These are phyloP conservation scores for Camellia granthamiana DNA, from an alignment of 148 eudicot genomes.

Conservation along the genomic window DNA sequence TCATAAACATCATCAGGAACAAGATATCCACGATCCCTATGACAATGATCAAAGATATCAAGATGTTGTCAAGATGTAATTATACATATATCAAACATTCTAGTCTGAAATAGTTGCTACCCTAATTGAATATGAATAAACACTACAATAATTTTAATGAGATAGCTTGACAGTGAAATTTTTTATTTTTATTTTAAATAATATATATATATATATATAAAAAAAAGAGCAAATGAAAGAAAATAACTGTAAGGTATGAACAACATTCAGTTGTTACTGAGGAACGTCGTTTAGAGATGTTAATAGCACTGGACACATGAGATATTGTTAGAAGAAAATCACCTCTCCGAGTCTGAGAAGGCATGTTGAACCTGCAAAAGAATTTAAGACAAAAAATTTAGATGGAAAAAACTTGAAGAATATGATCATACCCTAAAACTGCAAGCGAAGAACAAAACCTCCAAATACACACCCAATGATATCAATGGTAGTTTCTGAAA, in stretches of 20 bases:
- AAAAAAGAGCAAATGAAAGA: background rate
- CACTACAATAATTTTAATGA: background rate
- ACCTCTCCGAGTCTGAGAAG: slow-evolving; percentile 80
- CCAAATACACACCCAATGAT: background rate
- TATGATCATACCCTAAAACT: background rate
- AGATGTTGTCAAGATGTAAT: background rate
- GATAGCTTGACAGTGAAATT: background rate
- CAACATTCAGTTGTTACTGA: background rate
- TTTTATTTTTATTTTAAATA: too few species aligned
- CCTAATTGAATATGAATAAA: background rate
- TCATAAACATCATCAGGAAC: slow-evolving; percentile 63
- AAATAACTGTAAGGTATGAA: background rate
- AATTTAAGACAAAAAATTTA: slow-evolving; percentile 7
- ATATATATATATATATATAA: too few species aligned
- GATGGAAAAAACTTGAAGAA: background rate
- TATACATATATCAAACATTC: background rate
- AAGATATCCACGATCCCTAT: slow-evolving; percentile 77
- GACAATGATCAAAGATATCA: slow-evolving; percentile 9
- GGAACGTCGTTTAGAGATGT: background rate
- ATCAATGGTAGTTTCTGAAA: background rate
- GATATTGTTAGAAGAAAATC: slow-evolving; percentile 11
- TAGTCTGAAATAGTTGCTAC: background rate
- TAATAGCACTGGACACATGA: background rate
- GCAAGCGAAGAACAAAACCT: background rate
- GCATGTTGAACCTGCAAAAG: slow-evolving; percentile 72